Conservation (phyloP, 1,139 yeast species). For the Yamadazyma trypodendri region DNA sequence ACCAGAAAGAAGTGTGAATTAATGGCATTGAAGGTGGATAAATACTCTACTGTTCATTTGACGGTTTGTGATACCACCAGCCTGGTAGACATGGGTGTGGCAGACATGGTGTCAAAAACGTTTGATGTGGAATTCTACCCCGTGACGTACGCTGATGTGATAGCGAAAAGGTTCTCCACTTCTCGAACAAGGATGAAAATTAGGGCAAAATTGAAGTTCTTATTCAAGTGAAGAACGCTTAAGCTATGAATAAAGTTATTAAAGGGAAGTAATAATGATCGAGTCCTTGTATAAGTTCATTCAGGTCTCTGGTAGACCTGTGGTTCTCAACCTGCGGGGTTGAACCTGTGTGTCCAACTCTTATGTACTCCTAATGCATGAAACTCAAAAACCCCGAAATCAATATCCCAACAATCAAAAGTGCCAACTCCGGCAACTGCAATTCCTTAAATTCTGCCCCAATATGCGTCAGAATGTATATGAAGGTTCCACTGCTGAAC, state of each 20-base stretch:
- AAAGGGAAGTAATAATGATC: too few relatives aligned
- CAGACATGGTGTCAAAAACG: constrained; percentile 4
- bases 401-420: constrained; percentile 9
- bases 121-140: constrained; percentile 8
- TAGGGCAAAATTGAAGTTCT: constrained; percentile 4
- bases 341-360: too few relatives aligned
- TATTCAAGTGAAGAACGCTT: constrained; percentile 2
- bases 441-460: constrained; percentile 9
- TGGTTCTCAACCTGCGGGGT: too few relatives aligned
- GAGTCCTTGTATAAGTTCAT: too few relatives aligned
- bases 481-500: constrained; percentile 72
- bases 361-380: constrained; percentile 8
- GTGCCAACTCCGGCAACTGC: constrained; percentile 6
- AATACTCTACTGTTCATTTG: constrained; percentile 16
- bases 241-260: too few relatives aligned
- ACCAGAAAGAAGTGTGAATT: constrained; percentile 2
- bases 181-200: not conserved
- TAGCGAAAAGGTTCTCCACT: constrained; percentile 8
- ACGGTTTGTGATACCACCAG: not conserved
- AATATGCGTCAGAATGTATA: constrained; percentile 63
- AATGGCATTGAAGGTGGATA: constrained; percentile 7
- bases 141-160: constrained; percentile 16
- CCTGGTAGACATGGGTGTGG: not conserved
- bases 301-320: too few relatives aligned
- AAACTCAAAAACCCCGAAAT: constrained; percentile 16